A percentile compares a stretch with the other conserved stretches of the same genome.
These are phyloP conservation scores for Magnusiomyces sp. DNA, from an alignment of 1,139 yeast species.

Conservation along the genomic window DNA sequence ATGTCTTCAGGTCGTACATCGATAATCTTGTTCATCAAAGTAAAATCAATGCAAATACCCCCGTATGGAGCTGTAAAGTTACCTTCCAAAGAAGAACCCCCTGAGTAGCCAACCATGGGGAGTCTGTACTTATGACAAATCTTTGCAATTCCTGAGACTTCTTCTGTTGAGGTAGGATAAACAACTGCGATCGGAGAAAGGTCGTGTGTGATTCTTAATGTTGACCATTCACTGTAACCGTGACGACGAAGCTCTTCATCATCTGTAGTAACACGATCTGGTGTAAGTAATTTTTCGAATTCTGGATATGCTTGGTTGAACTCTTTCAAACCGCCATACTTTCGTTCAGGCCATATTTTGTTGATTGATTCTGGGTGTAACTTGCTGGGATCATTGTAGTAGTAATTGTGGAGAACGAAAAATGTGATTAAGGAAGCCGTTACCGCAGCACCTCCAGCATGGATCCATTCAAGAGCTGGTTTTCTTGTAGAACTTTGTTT, in stretches of 20 bases:
- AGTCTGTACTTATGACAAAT: constrained; percentile 53
- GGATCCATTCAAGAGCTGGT: too few relatives aligned
- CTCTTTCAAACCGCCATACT: constrained; percentile 39
- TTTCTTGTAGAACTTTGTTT: too few relatives aligned
- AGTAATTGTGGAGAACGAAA: too few relatives aligned
- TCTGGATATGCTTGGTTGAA: constrained; percentile 39
- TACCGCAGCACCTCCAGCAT: too few relatives aligned
- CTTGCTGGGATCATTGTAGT: too few relatives aligned
- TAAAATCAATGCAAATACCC: constrained; percentile 48
- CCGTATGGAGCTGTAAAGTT: constrained; percentile 76
- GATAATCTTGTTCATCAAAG: constrained; percentile 52
- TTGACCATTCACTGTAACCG: constrained; percentile 32
- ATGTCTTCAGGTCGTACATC: constrained; percentile 53
- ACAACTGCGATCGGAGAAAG: constrained; percentile 32
- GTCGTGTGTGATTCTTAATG: constrained; percentile 23
- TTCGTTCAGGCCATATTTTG: constrained; percentile 18
- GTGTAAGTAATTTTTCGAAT: constrained; percentile 21
- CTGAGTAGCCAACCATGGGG: constrained; percentile 79
- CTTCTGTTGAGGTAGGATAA: constrained; percentile 58
- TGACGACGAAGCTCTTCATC: constrained; percentile 28
- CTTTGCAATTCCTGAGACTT: constrained; percentile 56
- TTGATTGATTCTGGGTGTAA: constrained; percentile 15
- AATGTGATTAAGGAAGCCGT: too few relatives aligned
- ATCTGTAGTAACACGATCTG: constrained; percentile 33
- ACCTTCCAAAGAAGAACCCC: constrained; percentile 86